Base-by-base conservation (phyloP, 73 alveolate species). In the Tetrahymena borealis region DNA sequence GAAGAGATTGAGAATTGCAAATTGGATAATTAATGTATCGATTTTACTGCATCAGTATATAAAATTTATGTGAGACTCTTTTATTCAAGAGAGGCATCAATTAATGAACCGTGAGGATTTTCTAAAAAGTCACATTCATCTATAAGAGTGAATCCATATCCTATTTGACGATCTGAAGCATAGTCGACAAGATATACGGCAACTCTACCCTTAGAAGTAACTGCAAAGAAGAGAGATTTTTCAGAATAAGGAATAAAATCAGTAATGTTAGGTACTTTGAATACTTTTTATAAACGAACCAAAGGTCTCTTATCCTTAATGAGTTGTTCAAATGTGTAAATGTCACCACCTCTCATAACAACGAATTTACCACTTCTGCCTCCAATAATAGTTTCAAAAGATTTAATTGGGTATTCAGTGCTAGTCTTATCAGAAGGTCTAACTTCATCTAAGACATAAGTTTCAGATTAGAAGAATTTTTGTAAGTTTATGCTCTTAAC, bases 51-150 rank as follows among this genome's bases (percentile, higher is more conserved):
- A 13, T 42, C 78, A 15, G 93, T 79, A 12, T 93, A 93, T 2
- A 93, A 39, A 13, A 43, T 18, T 32, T 85, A 31, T 32, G 95
- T 93, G 39, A 79, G 93, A 78, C 39, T 42, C 33, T 93, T 32
- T 36, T 91, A 78, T 92, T 92, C 85, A 60, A 13, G 37, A 60
- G 85, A 78, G 5, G 36, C 77, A 32, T 79, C 91, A 18, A 79
- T 92, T 24, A 93, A 79, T 38, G 90, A 41, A 15, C 95, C 95
- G 39, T 93, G 95, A 33, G 95, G 95, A 40, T 93, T 93, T 38
- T 35, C 95, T 18, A 93, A 42, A 78, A 79, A 93, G 40, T 93
- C 91, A 5, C 77, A 38, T 16, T 93, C 38, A 33, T 93, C 95
- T 39, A 93, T 40, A 2, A 93, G 39, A 0, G 95, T 93, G 78